Conservation (phyloP, 176 grass and related monocot genomes). For the Chrysopogon serrulatus region DNA sequence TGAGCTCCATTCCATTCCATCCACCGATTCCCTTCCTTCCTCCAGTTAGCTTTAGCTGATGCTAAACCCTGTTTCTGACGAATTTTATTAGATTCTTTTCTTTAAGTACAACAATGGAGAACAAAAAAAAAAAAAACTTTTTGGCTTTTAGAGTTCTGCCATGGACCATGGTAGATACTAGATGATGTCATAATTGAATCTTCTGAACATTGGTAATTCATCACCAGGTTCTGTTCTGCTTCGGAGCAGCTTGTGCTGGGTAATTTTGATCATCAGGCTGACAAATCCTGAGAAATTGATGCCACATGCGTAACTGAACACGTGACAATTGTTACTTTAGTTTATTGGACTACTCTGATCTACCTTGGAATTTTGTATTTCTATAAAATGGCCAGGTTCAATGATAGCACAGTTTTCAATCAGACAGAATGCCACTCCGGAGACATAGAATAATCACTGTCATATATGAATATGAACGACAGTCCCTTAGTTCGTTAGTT, state of each 20-base stretch:
- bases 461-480: not conserved
- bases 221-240: not conserved
- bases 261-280: not conserved
- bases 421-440: not conserved
- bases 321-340: not conserved
- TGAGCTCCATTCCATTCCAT: conserved; percentile 12
- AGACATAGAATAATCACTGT: not conserved
- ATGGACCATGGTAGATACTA: not conserved
- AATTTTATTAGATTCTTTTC: not conserved
- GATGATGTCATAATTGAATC: not conserved
- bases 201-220: not conserved
- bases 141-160: not conserved
- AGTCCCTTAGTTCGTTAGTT: too few relatives aligned
- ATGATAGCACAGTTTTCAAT: not conserved
- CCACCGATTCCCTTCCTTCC: not conserved
- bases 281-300: not conserved
- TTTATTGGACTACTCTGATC: not conserved
- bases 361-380: not conserved
- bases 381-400: not conserved
- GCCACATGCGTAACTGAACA: not conserved
- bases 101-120: not conserved
- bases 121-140: not conserved
- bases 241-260: not conserved
- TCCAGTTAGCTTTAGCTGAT: not conserved
- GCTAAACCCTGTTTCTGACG: too few relatives aligned